Percentiles rank a stretch among this genome's conserved stretches.
Evolutionary conservation across 495 filamentous ascomycete species (phyloP).

Genomic region (Penicillium silybi): DNA sequence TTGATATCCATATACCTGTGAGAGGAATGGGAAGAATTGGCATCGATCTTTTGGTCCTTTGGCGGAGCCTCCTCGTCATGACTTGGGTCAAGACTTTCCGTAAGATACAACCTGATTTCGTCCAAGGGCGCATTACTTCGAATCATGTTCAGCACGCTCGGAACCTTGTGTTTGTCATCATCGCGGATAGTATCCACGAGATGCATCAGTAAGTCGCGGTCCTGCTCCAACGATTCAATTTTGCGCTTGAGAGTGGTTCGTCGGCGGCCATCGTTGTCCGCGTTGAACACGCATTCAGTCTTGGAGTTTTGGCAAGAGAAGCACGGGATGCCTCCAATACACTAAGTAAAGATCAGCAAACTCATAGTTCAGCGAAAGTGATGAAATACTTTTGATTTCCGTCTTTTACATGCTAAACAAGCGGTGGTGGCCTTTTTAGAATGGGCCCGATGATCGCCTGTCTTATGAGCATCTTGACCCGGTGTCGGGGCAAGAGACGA

Average conservation of each 20-base stretch:
- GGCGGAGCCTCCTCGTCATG: neutral
- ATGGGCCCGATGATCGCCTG: neutral
- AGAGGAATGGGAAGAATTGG: neutral
- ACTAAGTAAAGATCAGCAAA: neutral
- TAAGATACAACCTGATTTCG: neutral
- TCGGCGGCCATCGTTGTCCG: slow-evolving; percentile 24
- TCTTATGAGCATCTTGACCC: neutral
- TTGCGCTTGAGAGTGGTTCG: slow-evolving; percentile 21
- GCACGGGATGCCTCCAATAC: slow-evolving; percentile 10
- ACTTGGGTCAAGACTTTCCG: neutral
- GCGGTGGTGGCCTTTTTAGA: neutral
- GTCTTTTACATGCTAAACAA: neutral
- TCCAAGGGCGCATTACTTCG: neutral
- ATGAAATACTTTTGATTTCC: neutral
- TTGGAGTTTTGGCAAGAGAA: slow-evolving; percentile 11
- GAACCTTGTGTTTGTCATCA: neutral
- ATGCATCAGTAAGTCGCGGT: slow-evolving; percentile 18
- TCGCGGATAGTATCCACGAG: slow-evolving; percentile 20
- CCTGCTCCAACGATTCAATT: slow-evolving; percentile 20
- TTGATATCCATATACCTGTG: slow-evolving; percentile 16
- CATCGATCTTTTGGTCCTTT: neutral
- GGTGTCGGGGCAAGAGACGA: neutral
- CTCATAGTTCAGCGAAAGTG: neutral
- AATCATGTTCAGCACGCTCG: neutral
- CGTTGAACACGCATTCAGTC: slow-evolving; percentile 15